Conservation (phyloP, 176 grass and related monocot genomes). For the Carex pumila region DNA sequence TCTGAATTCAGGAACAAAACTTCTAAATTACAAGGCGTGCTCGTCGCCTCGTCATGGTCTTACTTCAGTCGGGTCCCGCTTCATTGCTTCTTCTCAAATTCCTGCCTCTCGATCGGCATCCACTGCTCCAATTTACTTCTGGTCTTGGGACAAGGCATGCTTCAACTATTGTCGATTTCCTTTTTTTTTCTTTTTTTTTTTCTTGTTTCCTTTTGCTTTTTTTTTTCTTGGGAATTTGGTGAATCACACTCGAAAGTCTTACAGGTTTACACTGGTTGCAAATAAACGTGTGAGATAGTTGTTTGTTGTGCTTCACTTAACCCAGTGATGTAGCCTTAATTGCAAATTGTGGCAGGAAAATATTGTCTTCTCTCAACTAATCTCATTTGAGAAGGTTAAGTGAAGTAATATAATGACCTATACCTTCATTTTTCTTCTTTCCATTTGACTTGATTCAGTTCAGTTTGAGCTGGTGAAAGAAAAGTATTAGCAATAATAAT, state of each 20-base stretch:
- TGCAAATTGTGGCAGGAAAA: not conserved
- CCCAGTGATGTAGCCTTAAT: not conserved
- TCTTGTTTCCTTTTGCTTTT: not conserved
- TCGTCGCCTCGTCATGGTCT: slow-evolving; percentile 43
- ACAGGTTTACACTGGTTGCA: not conserved
- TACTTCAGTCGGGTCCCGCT: slow-evolving; percentile 37
- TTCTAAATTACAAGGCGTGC: slow-evolving; percentile 44
- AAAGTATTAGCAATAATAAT: not conserved
- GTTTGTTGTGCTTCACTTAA: not conserved
- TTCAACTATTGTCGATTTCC: not conserved
- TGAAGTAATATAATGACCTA: not conserved
- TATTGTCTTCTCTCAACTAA: not conserved
- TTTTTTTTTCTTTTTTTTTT: not conserved
- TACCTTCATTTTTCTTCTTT: not conserved
- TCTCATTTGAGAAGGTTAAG: not conserved
- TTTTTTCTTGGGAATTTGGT: not conserved
- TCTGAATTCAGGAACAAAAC: slow-evolving; percentile 42
- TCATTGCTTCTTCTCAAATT: slow-evolving; percentile 58
- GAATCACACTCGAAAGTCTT: not conserved
- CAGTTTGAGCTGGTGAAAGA: not conserved
- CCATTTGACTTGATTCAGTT: not conserved
- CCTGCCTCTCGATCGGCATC: slow-evolving; percentile 24
- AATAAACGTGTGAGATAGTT: not conserved
- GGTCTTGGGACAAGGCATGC: slow-evolving; percentile 73
- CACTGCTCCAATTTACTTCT: slow-evolving; percentile 53